These are phyloP conservation scores for Solanum hybrid DNA, from an alignment of 305 asterid genomes.

Conservation along the genomic window DNA sequence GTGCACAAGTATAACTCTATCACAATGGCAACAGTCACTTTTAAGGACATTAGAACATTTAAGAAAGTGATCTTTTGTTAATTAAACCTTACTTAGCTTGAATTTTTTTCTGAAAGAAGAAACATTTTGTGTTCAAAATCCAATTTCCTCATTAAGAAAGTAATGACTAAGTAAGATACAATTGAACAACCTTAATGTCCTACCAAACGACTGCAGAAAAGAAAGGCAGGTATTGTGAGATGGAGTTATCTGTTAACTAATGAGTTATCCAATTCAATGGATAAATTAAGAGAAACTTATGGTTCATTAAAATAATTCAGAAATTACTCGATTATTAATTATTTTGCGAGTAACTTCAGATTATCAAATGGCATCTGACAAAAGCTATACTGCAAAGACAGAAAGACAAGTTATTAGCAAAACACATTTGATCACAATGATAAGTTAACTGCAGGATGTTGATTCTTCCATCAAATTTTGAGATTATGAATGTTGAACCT, in stretches of 20 bases:
- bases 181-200: not conserved
- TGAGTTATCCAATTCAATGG: not conserved
- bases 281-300: not conserved
- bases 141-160: not conserved
- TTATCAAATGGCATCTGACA: not conserved
- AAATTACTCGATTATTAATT: not conserved
- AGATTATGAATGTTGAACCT: not conserved
- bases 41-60: not conserved
- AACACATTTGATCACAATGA: not conserved
- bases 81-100: not conserved
- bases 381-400: not conserved
- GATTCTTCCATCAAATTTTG: not conserved
- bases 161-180: not conserved
- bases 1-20: not conserved
- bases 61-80: not conserved
- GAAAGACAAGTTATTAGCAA: not conserved
- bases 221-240: not conserved
- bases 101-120: not conserved
- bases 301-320: not conserved
- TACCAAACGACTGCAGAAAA: not conserved
- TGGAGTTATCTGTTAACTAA: not conserved
- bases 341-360: not conserved
- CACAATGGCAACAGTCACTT: not conserved
- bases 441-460: not conserved
- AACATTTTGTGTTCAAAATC: not conserved